Evolutionary conservation across 2,329 filamentous ascomycete species (phyloP).

Genomic region (Aspergillus brunneoviolaceus): DNA sequence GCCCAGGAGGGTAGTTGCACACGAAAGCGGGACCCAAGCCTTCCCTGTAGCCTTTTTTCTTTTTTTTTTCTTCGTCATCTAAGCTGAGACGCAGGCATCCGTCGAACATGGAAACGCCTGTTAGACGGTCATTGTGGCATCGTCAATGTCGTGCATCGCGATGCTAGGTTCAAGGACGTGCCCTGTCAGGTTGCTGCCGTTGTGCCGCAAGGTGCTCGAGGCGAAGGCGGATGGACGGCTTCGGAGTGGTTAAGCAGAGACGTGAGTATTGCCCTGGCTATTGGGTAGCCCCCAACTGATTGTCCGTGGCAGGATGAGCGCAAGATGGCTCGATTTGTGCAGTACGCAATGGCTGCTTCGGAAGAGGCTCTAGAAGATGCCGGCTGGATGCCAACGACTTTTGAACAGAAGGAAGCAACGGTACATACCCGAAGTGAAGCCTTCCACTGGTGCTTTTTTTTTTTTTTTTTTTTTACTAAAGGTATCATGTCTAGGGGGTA

Average conservation of each 20-base stretch:
- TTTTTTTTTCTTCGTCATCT: conserved; percentile 5
- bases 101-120: conserved; percentile 76
- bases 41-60: neutral
- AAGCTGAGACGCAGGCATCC: conserved; percentile 55
- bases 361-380: conserved; percentile 85
- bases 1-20: conserved; percentile 19
- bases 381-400: conserved; percentile 64
- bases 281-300: neutral
- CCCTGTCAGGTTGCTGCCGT: conserved; percentile 83
- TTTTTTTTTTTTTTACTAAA: neutral
- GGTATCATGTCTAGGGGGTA: conserved; percentile 59
- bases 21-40: conserved; percentile 4
- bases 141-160: conserved; percentile 65
- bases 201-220: conserved; percentile 62
- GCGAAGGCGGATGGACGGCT: conserved; percentile 45
- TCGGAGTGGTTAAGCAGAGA: conserved; percentile 47
- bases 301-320: conserved; percentile 56
- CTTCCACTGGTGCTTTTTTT: neutral
- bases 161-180: conserved; percentile 66
- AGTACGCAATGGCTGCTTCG: conserved; percentile 84
- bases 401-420: conserved; percentile 69
- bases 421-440: conserved; percentile 38
- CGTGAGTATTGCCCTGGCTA: conserved; percentile 28
- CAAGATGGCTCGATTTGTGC: conserved; percentile 86
- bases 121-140: conserved; percentile 79